These are phyloP conservation scores for Schrenkiella parvula DNA, from an alignment of 345 rosid species.

Conservation along the genomic window DNA sequence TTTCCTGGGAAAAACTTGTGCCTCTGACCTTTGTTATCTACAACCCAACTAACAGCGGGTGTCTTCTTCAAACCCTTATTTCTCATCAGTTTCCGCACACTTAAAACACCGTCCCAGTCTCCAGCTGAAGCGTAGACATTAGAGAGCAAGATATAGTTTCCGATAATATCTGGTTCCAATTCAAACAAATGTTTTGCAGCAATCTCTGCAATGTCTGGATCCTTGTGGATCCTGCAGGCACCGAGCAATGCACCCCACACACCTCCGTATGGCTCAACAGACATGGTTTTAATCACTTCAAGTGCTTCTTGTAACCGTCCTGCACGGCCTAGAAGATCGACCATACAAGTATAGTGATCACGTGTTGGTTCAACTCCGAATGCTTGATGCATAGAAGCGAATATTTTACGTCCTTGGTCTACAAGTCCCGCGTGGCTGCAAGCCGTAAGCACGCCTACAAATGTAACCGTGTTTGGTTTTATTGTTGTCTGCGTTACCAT, in stretches of 20 bases:
- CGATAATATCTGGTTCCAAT: constrained; percentile 64
- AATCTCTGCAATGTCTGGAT: constrained; percentile 61
- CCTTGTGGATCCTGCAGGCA: constrained; percentile 59
- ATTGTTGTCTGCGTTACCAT: constrained; percentile 48
- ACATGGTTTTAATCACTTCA: constrained; percentile 53
- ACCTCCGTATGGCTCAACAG: constrained; percentile 52
- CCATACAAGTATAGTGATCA: constrained; percentile 77
- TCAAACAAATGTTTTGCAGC: constrained; percentile 63
- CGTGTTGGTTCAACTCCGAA: constrained; percentile 52
- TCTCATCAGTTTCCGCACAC: constrained; percentile 50
- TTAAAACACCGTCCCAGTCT: constrained; percentile 48
- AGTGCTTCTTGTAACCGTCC: constrained; percentile 70
- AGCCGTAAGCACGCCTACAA: constrained; percentile 75
- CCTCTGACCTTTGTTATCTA: constrained; percentile 45
- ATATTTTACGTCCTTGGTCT: constrained; percentile 54
- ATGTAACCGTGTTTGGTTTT: constrained; percentile 69
- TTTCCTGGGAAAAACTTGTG: constrained; percentile 72
- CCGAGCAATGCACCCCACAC: constrained; percentile 95
- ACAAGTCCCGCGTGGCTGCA: constrained; percentile 66
- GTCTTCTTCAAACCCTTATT: constrained; percentile 58
- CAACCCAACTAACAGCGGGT: constrained; percentile 80
- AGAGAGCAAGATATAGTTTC: constrained; percentile 65
- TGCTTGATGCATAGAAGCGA: constrained; percentile 51
- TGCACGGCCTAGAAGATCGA: constrained; percentile 76
- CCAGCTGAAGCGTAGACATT: constrained; percentile 60